Evolutionary conservation across 306 rosid genomes (phyloP).

Genomic region (Begonia peltatifolia): DNA sequence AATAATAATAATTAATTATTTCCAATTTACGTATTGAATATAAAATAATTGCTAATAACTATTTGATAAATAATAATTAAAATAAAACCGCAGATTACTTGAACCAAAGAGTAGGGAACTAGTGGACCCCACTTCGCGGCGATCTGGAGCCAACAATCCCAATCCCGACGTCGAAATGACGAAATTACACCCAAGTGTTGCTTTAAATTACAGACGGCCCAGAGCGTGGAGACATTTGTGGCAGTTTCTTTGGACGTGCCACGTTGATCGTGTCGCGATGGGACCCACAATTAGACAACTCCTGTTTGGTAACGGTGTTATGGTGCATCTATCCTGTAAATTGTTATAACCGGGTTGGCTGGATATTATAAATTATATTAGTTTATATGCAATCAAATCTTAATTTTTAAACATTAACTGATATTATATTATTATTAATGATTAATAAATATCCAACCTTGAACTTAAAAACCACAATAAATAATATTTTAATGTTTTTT

Average conservation of each 20-base stretch:
- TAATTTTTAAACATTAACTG: too few species aligned
- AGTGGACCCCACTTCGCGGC: conserved; percentile 21
- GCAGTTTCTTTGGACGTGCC: not conserved
- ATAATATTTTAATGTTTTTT: too few species aligned
- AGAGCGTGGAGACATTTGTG: not conserved
- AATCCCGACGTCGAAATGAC: conserved; percentile 24
- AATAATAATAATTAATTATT: not conserved
- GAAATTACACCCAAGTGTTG: not conserved
- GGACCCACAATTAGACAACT: not conserved
- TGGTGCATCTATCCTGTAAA: not conserved
- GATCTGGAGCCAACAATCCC: conserved; percentile 19
- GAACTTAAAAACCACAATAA: too few species aligned
- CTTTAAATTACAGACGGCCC: not conserved
- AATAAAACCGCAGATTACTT: not conserved
- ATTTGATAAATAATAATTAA: not conserved
- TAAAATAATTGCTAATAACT: not conserved
- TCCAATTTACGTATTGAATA: not conserved
- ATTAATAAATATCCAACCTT: too few species aligned
- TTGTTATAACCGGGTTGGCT: too few species aligned
- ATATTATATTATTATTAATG: too few species aligned
- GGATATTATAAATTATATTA: too few species aligned
- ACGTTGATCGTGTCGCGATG: not conserved
- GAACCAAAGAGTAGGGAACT: conserved; percentile 7
- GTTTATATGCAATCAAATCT: too few species aligned
- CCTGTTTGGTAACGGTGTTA: not conserved